These are phyloP conservation scores for Jaltomata sinuosa DNA, from an alignment of 257 asterid genomes.

Conservation along the genomic window DNA sequence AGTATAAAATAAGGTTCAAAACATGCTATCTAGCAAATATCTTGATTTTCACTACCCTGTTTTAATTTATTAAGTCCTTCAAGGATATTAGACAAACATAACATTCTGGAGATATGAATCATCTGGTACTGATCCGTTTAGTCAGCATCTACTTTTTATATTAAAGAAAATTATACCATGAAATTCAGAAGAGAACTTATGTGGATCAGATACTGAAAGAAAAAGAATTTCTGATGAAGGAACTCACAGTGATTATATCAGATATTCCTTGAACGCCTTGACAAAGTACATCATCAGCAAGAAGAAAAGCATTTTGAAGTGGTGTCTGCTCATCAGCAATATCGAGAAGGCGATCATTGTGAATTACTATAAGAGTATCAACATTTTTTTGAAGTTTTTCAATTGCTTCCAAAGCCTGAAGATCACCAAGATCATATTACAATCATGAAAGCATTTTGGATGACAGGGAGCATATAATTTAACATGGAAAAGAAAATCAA, in stretches of 20 bases:
- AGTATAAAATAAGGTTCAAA: too few species aligned
- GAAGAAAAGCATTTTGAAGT: constrained; percentile 95
- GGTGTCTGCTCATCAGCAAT: constrained; percentile 89
- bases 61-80: too few species aligned
- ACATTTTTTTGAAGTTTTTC: constrained; percentile 93
- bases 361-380: constrained; percentile 90
- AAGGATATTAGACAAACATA: too few species aligned
- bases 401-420: constrained; percentile 89
- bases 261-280: constrained; percentile 99
- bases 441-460: background rate
- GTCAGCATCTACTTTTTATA: background rate
- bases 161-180: background rate
- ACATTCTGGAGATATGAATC: too few species aligned
- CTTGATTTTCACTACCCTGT: too few species aligned
- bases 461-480: background rate
- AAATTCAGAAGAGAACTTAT: background rate
- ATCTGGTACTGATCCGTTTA: background rate
- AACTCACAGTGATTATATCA: constrained; percentile 79
- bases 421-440: background rate
- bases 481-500: background rate
- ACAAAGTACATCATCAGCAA: constrained; percentile 93
- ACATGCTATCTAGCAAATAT: too few species aligned
- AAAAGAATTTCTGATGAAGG: background rate
- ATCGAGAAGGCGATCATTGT: constrained; percentile 86
- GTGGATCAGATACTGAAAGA: background rate